phyloP scores from a whole-genome alignment of 495 filamentous ascomycete species.

The Tuber microsphaerosporum region DNA sequence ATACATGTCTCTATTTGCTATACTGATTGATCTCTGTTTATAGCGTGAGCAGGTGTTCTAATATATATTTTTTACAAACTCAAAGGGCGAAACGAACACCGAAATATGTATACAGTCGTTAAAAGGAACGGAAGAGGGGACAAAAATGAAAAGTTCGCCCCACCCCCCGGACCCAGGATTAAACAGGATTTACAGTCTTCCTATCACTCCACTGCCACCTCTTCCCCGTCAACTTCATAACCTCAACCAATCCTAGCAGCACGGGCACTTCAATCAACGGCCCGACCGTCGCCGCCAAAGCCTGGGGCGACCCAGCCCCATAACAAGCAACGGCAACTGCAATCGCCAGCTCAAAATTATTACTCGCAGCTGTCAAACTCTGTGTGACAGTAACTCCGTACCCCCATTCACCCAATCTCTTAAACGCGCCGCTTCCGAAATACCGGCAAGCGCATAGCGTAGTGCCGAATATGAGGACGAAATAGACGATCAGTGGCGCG shows the following conservation, averaged over 20 bases:
- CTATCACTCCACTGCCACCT: conserved; percentile 49
- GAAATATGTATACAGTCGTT: background rate
- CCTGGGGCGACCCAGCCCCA: conserved; percentile 73
- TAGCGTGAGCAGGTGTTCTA: background rate
- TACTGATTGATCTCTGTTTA: background rate
- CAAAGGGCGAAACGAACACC: background rate
- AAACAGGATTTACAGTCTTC: background rate
- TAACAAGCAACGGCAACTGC: conserved; percentile 82
- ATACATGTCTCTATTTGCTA: background rate
- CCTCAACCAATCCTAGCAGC: conserved; percentile 71
- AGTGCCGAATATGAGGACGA: conserved; percentile 61
- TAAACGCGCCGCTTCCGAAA: conserved; percentile 29
- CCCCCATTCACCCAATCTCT: conserved; percentile 48
- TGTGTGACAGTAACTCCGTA: conserved; percentile 70
- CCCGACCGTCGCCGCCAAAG: conserved; percentile 81
- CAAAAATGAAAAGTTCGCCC: background rate
- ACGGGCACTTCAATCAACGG: conserved; percentile 90
- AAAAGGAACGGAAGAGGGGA: background rate
- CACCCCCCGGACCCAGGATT: background rate
- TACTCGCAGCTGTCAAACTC: conserved; percentile 89
- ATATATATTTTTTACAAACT: background rate
- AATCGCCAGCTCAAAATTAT: conserved; percentile 92
- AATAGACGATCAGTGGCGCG: conserved; percentile 75
- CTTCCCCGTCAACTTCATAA: conserved; percentile 55
- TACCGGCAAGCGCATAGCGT: conserved; percentile 50